Evolutionary conservation across 495 filamentous ascomycete genomes (phyloP).

Genomic region (Neurospora sp.): DNA sequence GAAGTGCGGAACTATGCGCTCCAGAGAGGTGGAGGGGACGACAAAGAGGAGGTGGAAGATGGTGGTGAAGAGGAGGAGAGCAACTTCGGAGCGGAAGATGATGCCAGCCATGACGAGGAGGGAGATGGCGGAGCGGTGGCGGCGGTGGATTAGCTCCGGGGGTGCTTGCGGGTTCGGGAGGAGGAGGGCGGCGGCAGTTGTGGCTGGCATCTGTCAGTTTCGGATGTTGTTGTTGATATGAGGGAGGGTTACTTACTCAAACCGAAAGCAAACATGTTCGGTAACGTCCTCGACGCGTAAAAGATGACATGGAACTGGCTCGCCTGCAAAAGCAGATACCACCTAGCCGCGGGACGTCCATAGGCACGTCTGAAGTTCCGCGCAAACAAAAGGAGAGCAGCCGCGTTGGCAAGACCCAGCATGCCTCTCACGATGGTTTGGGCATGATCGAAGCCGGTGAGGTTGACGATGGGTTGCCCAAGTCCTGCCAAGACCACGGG

Average conservation of each 20-base stretch:
- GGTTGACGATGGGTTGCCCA: conserved; percentile 49
- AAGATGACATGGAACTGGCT: conserved; percentile 90
- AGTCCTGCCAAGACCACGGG: conserved; percentile 60
- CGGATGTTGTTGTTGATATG: not conserved
- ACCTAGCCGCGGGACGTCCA: conserved; percentile 59
- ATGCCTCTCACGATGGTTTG: conserved; percentile 58
- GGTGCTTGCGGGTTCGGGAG: conserved; percentile 39
- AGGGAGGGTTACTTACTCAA: conserved; percentile 43
- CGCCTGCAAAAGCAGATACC: conserved; percentile 74
- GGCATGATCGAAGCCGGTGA: conserved; percentile 36
- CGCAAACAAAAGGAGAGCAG: conserved; percentile 54
- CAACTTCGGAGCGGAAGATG: conserved; percentile 84
- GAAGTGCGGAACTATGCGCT: conserved; percentile 57
- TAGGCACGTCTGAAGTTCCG: conserved; percentile 54
- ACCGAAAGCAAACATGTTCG: conserved; percentile 94
- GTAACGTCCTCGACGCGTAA: conserved; percentile 85
- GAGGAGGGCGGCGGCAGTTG: conserved; percentile 58
- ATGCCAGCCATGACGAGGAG: conserved; percentile 74
- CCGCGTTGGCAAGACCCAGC: conserved; percentile 70
- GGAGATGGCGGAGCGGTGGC: conserved; percentile 49
- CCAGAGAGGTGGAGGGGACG: conserved; percentile 43
- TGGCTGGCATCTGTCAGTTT: conserved; percentile 36
- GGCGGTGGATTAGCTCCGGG: conserved; percentile 19
- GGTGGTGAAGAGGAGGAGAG: conserved; percentile 59
- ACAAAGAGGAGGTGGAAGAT: conserved; percentile 50